These are phyloP conservation scores for Cladophialophora chaetospira DNA, from an alignment of 2,329 filamentous ascomycete genomes.

Conservation along the genomic window DNA sequence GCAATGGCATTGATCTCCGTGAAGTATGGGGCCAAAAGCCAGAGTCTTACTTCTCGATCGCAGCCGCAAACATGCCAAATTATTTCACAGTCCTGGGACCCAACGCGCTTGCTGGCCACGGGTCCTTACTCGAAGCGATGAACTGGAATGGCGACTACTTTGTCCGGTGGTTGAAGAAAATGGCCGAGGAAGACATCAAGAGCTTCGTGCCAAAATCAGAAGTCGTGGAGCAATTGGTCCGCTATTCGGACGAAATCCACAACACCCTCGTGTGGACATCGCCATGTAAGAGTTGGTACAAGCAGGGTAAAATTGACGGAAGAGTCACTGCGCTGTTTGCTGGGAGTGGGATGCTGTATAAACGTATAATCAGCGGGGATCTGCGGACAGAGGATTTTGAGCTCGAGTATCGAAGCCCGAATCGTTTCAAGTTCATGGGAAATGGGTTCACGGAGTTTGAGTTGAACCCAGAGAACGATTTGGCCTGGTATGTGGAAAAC, in stretches of 20 bases:
- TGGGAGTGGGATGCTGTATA: slow-evolving; percentile 37
- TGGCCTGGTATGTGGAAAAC: slow-evolving; percentile 33
- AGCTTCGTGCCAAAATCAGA: slow-evolving; percentile 34
- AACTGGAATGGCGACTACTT: slow-evolving; percentile 37
- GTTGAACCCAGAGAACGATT: slow-evolving; percentile 32
- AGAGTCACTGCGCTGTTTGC: slow-evolving; percentile 23
- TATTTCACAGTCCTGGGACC: slow-evolving; percentile 40
- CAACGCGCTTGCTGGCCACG: slow-evolving; percentile 35
- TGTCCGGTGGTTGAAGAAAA: slow-evolving; percentile 37
- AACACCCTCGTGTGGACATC: slow-evolving; percentile 36
- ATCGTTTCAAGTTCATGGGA: slow-evolving; percentile 52
- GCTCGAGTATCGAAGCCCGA: slow-evolving; percentile 47
- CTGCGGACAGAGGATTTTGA: slow-evolving; percentile 52
- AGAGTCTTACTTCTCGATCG: slow-evolving; percentile 35
- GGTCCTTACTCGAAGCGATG: slow-evolving; percentile 33
- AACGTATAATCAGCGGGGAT: slow-evolving; percentile 3
- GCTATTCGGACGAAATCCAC: slow-evolving; percentile 39
- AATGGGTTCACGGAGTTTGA: slow-evolving; percentile 48
- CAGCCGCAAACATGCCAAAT: slow-evolving; percentile 37
- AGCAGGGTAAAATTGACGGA: slow-evolving; percentile 17
- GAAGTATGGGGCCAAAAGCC: slow-evolving; percentile 36
- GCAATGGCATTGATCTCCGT: slow-evolving; percentile 33
- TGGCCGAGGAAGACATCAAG: slow-evolving; percentile 39
- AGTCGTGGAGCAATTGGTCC: slow-evolving; percentile 36
- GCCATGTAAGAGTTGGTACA: slow-evolving; percentile 26